These are phyloP conservation scores for Schizopora paradoxa DNA, from an alignment of 1,284 basidiomycete genomes.

Conservation along the genomic window DNA sequence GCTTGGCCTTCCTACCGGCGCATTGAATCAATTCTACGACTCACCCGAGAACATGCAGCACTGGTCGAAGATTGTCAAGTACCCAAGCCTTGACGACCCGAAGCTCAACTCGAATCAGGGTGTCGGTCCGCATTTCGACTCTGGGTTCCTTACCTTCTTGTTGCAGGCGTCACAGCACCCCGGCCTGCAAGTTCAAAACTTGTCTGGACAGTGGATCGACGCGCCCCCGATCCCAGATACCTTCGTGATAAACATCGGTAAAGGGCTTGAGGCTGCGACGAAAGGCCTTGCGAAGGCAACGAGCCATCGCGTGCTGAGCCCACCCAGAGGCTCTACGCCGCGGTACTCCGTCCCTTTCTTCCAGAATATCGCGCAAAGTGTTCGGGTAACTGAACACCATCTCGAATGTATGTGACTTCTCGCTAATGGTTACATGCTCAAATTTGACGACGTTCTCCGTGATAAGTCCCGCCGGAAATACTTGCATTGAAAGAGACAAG, in stretches of 20 bases:
- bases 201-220: conserved; percentile 58
- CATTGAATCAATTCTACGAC: conserved; percentile 52
- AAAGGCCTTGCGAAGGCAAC: conserved; percentile 62
- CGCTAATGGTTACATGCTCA: conserved; percentile 7
- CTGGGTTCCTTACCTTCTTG: conserved; percentile 61
- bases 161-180: conserved; percentile 38
- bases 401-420: conserved; percentile 41
- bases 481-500: conserved; percentile 49
- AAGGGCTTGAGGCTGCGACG: conserved; percentile 58
- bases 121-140: conserved; percentile 68
- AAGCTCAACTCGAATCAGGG: conserved; percentile 53
- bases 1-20: conserved; percentile 48
- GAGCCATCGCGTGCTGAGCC: conserved; percentile 64
- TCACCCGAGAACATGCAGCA: conserved; percentile 50
- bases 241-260: conserved; percentile 55
- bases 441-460: no score
- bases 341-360: conserved; percentile 75
- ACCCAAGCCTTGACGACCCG: conserved; percentile 47
- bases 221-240: conserved; percentile 59
- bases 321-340: conserved; percentile 45
- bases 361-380: conserved; percentile 56
- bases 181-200: conserved; percentile 53
- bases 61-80: conserved; percentile 62
- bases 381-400: conserved; percentile 42
- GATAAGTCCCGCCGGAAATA: conserved; percentile 60